Conservation (phyloP, 2,329 filamentous ascomycete species). For the Knufia petricola region DNA sequence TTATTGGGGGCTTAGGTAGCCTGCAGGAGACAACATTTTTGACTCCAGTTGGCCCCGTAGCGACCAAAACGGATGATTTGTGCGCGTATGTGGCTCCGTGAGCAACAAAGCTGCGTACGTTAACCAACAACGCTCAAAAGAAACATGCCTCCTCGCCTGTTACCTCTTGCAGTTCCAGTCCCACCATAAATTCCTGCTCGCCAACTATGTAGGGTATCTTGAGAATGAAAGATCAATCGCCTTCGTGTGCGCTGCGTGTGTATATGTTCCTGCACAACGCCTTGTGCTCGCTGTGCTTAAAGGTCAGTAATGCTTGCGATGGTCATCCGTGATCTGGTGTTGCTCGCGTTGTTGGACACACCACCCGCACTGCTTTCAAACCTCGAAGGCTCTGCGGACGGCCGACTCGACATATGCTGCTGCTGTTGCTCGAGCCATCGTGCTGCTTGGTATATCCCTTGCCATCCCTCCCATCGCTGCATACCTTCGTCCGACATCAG, state of each 20-base stretch:
- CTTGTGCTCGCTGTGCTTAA: background rate
- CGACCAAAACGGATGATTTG: too few species aligned
- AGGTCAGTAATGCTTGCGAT: slow-evolving; percentile 8
- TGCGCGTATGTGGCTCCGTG: too few species aligned
- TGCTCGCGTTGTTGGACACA: background rate
- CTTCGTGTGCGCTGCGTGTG: background rate
- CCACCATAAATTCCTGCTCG: too few species aligned
- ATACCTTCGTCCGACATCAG: slow-evolving; percentile 46
- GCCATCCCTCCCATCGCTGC: slow-evolving; percentile 73
- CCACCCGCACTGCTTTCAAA: background rate
- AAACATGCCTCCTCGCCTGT: too few species aligned
- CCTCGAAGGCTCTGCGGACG: background rate
- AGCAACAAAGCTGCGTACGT: too few species aligned
- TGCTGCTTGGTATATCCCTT: slow-evolving; percentile 56
- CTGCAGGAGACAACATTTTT: too few species aligned
- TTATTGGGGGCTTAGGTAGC: too few species aligned
- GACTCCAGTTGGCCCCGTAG: too few species aligned
- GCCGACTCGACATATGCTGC: slow-evolving; percentile 14
- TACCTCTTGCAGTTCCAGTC: too few species aligned
- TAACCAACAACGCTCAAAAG: too few species aligned
- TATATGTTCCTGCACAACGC: background rate
- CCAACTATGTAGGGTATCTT: background rate
- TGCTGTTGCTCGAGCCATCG: slow-evolving; percentile 39
- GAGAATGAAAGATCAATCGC: background rate
- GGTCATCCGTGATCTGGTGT: slow-evolving; percentile 2